A percentile compares a stretch with the other conserved stretches of the same genome.
These are phyloP conservation scores for Ceratobasidium sp. DNA, from an alignment of 1,284 basidiomycete genomes.

Conservation along the genomic window DNA sequence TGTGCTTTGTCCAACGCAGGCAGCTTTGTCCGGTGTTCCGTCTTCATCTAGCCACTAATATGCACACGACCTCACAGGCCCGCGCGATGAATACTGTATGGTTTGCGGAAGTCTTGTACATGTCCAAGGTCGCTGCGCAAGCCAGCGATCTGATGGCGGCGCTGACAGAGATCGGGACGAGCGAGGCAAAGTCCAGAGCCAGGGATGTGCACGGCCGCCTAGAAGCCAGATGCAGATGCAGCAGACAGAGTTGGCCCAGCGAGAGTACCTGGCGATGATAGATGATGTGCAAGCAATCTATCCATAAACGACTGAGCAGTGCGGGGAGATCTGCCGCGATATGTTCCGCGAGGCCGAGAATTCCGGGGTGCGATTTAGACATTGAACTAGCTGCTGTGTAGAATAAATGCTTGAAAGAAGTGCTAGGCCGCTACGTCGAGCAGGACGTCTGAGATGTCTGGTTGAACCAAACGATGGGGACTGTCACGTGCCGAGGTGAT, in stretches of 20 bases:
- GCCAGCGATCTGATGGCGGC: neutral
- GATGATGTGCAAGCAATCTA: constrained; percentile 4
- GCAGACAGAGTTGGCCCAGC: neutral
- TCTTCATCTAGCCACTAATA: no score
- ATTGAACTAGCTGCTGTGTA: neutral
- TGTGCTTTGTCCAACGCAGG: no score
- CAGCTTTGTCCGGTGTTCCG: no score
- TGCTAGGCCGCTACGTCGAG: neutral
- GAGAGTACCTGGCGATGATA: neutral
- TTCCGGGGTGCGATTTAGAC: neutral
- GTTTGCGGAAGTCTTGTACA: no score
- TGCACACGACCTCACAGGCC: no score
- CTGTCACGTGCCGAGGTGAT: neutral
- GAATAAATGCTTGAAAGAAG: neutral
- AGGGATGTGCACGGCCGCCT: neutral
- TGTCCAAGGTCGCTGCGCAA: neutral
- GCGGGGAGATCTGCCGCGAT: constrained; percentile 3
- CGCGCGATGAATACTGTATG: no score
- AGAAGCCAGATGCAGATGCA: neutral
- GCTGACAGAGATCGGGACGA: neutral
- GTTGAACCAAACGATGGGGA: neutral
- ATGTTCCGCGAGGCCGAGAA: neutral
- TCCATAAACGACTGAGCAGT: constrained; percentile 12
- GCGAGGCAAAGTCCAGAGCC: neutral
- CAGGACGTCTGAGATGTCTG: neutral